A percentile compares a stretch with the other conserved stretches of the same genome.
Evolutionary conservation across 1,139 yeast species (phyloP).

Genomic region (Diutina sp.): DNA sequence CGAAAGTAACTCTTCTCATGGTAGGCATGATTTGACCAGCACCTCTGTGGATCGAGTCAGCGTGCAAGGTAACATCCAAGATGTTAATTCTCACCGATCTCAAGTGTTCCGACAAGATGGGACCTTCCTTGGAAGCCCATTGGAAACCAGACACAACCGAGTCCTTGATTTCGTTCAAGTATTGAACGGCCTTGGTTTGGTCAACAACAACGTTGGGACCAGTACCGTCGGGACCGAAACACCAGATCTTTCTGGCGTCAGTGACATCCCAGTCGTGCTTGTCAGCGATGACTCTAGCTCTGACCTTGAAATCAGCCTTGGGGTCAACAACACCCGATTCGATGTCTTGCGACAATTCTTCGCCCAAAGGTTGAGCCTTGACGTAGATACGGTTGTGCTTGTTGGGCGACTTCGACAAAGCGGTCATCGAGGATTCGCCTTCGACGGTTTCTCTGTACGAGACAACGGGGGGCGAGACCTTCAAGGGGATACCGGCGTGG

Average conservation of each 20-base stretch:
- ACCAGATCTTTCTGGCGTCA: slow-evolving; percentile 99
- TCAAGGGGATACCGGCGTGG: slow-evolving; percentile 99
- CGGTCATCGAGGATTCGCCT: slow-evolving; percentile 86
- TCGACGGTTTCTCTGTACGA: slow-evolving; percentile 98
- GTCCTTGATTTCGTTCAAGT: slow-evolving; percentile 98
- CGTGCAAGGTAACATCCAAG: slow-evolving; percentile 98
- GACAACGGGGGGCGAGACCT: slow-evolving; percentile 95
- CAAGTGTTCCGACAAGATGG: slow-evolving; percentile 90
- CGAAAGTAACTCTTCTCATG: slow-evolving; percentile 99
- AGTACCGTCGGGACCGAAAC: slow-evolving; percentile 99
- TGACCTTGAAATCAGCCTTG: slow-evolving; percentile 97
- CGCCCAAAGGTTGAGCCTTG: slow-evolving; percentile 92
- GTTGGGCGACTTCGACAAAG: slow-evolving; percentile 98
- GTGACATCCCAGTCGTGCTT: slow-evolving; percentile 99
- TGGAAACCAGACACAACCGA: slow-evolving; percentile 99
- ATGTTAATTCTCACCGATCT: slow-evolving; percentile 97
- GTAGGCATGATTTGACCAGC: slow-evolving; percentile 99
- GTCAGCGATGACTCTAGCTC: slow-evolving; percentile 99
- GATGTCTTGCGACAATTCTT: slow-evolving; percentile 86
- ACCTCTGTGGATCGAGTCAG: slow-evolving; percentile 99
- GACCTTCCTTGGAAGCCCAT: slow-evolving; percentile 99
- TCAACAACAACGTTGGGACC: slow-evolving; percentile 99
- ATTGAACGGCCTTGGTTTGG: slow-evolving; percentile 99
- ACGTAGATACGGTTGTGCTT: slow-evolving; percentile 99
- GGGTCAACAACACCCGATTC: slow-evolving; percentile 88